These are phyloP conservation scores for Ganoderma lingzhi DNA, from an alignment of 1,284 basidiomycete species.

Conservation along the genomic window DNA sequence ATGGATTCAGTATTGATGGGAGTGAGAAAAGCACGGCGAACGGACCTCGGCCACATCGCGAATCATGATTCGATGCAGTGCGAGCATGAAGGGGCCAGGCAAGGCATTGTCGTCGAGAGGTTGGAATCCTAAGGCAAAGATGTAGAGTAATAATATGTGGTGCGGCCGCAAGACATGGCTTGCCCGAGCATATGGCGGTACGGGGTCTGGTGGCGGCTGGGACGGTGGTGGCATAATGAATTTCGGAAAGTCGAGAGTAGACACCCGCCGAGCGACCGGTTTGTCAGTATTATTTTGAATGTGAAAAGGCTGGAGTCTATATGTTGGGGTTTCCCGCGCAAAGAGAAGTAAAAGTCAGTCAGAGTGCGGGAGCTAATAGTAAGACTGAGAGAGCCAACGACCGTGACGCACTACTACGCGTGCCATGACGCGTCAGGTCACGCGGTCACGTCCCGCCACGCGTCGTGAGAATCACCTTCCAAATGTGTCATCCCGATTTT, in stretches of 20 bases:
- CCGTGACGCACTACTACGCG: background rate
- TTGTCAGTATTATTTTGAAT: no score
- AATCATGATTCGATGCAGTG: slow-evolving; percentile 46
- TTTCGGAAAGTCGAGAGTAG: background rate
- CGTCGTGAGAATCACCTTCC: slow-evolving; percentile 30
- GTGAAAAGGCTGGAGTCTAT: no score
- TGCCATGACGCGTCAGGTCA: slow-evolving; percentile 16
- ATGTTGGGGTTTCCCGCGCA: no score
- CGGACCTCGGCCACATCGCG: slow-evolving; percentile 39
- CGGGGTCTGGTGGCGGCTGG: slow-evolving; percentile 17
- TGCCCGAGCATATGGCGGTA: slow-evolving; percentile 37
- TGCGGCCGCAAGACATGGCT: slow-evolving; percentile 75
- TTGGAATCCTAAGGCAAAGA: slow-evolving; percentile 67
- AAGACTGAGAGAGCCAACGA: no score
- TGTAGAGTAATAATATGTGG: slow-evolving; percentile 70
- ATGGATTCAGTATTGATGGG: background rate
- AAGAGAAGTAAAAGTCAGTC: no score
- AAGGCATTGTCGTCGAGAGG: slow-evolving; percentile 59
- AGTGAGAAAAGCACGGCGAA: background rate
- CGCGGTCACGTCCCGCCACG: slow-evolving; percentile 19
- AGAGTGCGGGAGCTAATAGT: no score
- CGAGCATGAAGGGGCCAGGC: slow-evolving; percentile 65
- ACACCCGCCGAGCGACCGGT: no score
- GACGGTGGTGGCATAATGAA: slow-evolving; percentile 51
- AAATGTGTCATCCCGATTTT: slow-evolving; percentile 22